Evolutionary conservation across 768 basidiomycete species (phyloP), one percentile per base, ranked within the genome.

Genomic region (Dentipellis sp.): DNA sequence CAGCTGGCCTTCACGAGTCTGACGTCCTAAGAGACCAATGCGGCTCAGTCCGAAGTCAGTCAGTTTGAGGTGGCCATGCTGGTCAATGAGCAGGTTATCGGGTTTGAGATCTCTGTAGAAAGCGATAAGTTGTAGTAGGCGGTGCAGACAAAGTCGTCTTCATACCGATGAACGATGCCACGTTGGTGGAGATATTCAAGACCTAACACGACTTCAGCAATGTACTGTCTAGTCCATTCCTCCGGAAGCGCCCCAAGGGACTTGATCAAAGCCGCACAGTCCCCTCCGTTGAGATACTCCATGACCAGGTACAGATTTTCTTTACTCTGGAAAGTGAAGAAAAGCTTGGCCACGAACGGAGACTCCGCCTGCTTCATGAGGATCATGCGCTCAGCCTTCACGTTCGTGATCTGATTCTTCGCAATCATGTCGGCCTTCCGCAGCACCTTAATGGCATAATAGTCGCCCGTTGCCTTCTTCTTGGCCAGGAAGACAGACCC

Each of bases 351-450:
- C 51, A 98, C 97, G 66, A 98, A 95, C 14, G 97, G 95, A 9
- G 94, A 97, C 70, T 97, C 94, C 1, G 95, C 90, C 70, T 98
- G 95, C 68, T 94, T 94, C 97, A 99, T 99, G 63, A 99, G 79
- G 65, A 99, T 99, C 86, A 97, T 98, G 56, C 97, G 82, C 74
- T 99, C 97, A 1, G 97, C 97, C 73, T 98, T 98, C 70, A 99
- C 97, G 68, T 98, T 99, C 50, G 97, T 98, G 69, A 99, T 95
- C 71, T 99, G 97, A 75, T 99, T 99, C 81, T 99, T 99, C 40
- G 97, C 91, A 69, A 99, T 98, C 97, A 99, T 99, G 72, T 99
- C 97, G n/a, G 94, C 92, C 75, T 99, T 99, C 76, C 95, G 97
- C 67, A 99, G 73, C n/a, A 98, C 94, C 72, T 99, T 99, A 82